Conservation (phyloP, 2,329 filamentous ascomycete species). For the Iodosphaeria phyllophila region DNA sequence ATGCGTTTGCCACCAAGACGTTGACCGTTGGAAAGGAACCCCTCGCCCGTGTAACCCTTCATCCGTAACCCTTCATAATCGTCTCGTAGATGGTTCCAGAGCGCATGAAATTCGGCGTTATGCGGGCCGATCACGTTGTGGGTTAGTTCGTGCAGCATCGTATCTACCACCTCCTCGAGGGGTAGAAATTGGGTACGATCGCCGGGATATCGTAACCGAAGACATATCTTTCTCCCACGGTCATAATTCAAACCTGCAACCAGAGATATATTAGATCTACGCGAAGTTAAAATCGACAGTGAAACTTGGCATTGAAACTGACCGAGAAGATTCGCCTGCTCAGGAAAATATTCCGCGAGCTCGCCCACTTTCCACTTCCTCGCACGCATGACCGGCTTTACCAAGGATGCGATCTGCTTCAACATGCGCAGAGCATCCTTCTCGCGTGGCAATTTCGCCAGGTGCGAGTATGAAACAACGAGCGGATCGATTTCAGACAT, state of each 20-base stretch:
- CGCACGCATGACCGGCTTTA: slow-evolving; percentile 89
- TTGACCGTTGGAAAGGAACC: slow-evolving; percentile 61
- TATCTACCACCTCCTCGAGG: slow-evolving; percentile 67
- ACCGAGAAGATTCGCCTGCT: slow-evolving; percentile 55
- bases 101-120: slow-evolving; percentile 60
- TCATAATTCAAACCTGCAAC: slow-evolving; percentile 55
- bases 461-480: slow-evolving; percentile 28
- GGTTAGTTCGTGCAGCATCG: slow-evolving; percentile 85
- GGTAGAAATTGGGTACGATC: slow-evolving; percentile 64
- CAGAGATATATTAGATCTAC: neutral
- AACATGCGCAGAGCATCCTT: slow-evolving; percentile 40
- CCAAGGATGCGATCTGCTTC: slow-evolving; percentile 66
- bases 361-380: slow-evolving; percentile 62
- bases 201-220: slow-evolving; percentile 60
- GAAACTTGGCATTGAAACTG: slow-evolving; percentile 5
- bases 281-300: neutral
- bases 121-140: slow-evolving; percentile 77
- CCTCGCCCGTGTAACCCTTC: slow-evolving; percentile 82
- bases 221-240: slow-evolving; percentile 56
- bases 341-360: slow-evolving; percentile 72
- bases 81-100: slow-evolving; percentile 80
- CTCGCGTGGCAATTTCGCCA: slow-evolving; percentile 25
- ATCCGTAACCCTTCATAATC: slow-evolving; percentile 59
- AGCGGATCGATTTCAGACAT: slow-evolving; percentile 26
- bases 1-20: slow-evolving; percentile 44